Evolutionary conservation across 1,284 basidiomycete genomes (phyloP).

Genomic region (Microbotryum scabiosae): DNA sequence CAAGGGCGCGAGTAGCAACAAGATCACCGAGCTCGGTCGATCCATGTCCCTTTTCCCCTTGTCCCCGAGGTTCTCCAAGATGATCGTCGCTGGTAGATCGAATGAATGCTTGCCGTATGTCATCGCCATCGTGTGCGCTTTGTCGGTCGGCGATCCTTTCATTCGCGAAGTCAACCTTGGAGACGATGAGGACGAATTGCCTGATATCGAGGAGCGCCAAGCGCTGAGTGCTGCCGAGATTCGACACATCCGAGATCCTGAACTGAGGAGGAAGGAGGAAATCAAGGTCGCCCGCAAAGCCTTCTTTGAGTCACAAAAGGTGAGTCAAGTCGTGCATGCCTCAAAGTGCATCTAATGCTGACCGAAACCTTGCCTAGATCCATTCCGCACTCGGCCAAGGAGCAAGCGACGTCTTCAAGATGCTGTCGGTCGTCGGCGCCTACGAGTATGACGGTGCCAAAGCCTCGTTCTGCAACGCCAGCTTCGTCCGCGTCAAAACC

Average conservation of each 20-base stretch:
- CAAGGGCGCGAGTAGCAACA: conserved; percentile 35
- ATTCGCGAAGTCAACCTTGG: conserved; percentile 65
- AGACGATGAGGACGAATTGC: conserved; percentile 45
- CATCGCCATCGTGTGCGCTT: conserved; percentile 79
- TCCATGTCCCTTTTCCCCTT: conserved; percentile 92
- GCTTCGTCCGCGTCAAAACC: conserved; percentile 89
- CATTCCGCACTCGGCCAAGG: conserved; percentile 74
- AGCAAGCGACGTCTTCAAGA: conserved; percentile 80
- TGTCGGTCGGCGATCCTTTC: conserved; percentile 95
- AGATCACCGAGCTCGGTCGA: conserved; percentile 79
- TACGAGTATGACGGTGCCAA: conserved; percentile 84
- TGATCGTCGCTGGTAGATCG: conserved; percentile 87
- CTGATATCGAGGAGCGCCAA: conserved; percentile 40
- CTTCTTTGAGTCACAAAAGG: conserved; percentile 72
- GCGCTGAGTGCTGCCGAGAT: conserved; percentile 44
- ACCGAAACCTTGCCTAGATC: conserved; percentile 44
- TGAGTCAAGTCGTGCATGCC: conserved; percentile 39
- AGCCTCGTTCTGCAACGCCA: conserved; percentile 69
- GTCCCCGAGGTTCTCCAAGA: conserved; percentile 83
- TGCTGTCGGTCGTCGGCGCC: conserved; percentile 86
- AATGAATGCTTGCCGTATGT: conserved; percentile 87
- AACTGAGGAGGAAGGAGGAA: conserved; percentile 58
- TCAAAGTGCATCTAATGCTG: conserved; percentile 3
- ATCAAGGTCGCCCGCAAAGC: conserved; percentile 57
- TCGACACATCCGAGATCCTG: conserved; percentile 52